Conservation (phyloP, 2,329 filamentous ascomycete genomes). For the Aureobasidium sp. region DNA sequence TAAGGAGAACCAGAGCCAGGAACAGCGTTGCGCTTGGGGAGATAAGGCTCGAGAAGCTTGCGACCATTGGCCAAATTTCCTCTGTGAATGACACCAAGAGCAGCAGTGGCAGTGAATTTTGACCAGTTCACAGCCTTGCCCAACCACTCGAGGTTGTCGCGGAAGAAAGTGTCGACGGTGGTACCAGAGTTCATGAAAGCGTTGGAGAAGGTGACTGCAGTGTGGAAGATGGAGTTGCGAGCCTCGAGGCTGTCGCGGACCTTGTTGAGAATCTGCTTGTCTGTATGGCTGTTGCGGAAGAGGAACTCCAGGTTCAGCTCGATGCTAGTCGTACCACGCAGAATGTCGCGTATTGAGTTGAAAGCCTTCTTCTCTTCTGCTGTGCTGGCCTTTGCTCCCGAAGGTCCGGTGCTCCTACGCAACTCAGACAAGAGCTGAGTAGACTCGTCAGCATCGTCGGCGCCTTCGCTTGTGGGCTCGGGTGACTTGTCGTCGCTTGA, state of each 20-base stretch:
- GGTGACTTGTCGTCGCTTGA: slow-evolving; percentile 39
- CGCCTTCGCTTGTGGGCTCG: slow-evolving; percentile 29
- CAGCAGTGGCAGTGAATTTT: slow-evolving; percentile 96
- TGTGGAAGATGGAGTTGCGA: slow-evolving; percentile 97
- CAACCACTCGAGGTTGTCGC: slow-evolving; percentile 94
- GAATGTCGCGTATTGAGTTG: slow-evolving; percentile 50
- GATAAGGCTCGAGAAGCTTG: slow-evolving; percentile 88
- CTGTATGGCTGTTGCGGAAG: slow-evolving; percentile 89
- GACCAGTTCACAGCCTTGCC: slow-evolving; percentile 99
- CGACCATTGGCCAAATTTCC: slow-evolving; percentile 90
- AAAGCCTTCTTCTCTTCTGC: slow-evolving; percentile 47
- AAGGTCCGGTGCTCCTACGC: slow-evolving; percentile 42
- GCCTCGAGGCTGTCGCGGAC: slow-evolving; percentile 92
- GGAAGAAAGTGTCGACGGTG: slow-evolving; percentile 96
- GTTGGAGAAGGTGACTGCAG: slow-evolving; percentile 92
- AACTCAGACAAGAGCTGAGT: slow-evolving; percentile 50
- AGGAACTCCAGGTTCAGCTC: slow-evolving; percentile 93
- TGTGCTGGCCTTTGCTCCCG: slow-evolving; percentile 22
- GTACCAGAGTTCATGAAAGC: slow-evolving; percentile 99
- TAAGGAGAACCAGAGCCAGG: slow-evolving; percentile 73
- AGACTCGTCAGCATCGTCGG: slow-evolving; percentile 46
- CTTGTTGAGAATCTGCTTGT: slow-evolving; percentile 89
- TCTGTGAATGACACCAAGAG: slow-evolving; percentile 90
- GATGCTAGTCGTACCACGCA: slow-evolving; percentile 88
- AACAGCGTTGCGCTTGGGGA: slow-evolving; percentile 67